A percentile compares a stretch with the other conserved stretches of the same genome.
Conservation (phyloP, 441 rosid species). For the Populus hybrid region DNA sequence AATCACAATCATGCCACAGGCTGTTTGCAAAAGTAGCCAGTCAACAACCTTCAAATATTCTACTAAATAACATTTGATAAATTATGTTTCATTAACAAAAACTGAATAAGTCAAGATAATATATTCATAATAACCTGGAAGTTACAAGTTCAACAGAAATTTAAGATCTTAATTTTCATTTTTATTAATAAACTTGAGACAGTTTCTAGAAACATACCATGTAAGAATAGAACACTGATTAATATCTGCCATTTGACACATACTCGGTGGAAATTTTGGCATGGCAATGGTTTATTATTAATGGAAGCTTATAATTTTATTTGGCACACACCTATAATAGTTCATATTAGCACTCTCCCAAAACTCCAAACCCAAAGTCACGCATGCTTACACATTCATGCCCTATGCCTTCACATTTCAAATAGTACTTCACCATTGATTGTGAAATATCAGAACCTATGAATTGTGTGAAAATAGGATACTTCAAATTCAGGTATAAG, state of each 20-base stretch:
- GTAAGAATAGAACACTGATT: background rate
- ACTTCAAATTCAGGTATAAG: too few species aligned
- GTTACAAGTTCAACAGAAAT: background rate
- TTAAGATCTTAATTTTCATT: background rate
- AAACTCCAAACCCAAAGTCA: background rate
- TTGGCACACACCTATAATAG: background rate
- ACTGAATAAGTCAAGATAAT: background rate
- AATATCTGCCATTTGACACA: background rate
- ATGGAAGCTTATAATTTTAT: background rate
- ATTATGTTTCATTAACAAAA: background rate
- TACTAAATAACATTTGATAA: background rate
- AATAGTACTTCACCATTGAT: background rate
- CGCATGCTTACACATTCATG: slow-evolving; percentile 1
- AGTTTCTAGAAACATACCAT: background rate
- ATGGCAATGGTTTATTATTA: background rate
- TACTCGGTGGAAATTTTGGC: background rate
- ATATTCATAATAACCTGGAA: background rate
- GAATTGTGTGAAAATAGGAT: background rate
- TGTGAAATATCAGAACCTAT: background rate
- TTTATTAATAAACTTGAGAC: background rate
- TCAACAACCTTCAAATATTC: background rate
- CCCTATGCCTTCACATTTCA: background rate
- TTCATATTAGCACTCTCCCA: background rate
- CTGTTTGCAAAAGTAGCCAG: background rate
- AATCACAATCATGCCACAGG: background rate